Evolutionary conservation across 2,329 filamentous ascomycete genomes (phyloP), one percentile per base, ranked within the genome.

Genomic region (Colletotrichum truncatum): DNA sequence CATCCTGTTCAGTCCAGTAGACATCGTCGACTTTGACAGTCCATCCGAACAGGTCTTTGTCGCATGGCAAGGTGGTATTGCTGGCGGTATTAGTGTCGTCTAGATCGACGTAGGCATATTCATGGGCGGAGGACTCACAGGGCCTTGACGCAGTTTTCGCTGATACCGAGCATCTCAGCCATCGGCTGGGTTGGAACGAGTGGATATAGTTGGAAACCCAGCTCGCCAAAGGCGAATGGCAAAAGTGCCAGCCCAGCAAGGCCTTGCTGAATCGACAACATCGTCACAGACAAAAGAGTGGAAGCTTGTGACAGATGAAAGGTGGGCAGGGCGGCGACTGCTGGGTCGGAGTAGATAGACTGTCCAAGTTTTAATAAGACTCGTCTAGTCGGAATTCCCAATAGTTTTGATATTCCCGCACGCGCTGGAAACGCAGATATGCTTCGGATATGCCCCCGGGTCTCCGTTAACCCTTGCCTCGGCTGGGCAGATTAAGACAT

Each of bases 11-110:
- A 9, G 21, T 23, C 58, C 58, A 62, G 49, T 62, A 53, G 26
- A 54, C 43, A 49, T 62, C 58, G 18, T 54, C 51, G n/a, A 62
- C 58, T 12, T 54, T 54, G 16, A 54, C 14, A n/a, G 58, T 54
- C 58, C 48, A 54, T 21, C 30, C 14, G 23, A 62, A 62, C 8
- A 62, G 48, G 12, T 43, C 26, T 10, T 45, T 12, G n/a, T 62
- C 58, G 39, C 58, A 62, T 21, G 58, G 58, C 48, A 62, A 16
- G 32, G 56, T 51, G 16, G 43, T 43, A 18, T 60, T 60, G 6
- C 56, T 60, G 32, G 30, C 7, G 48, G 10, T 38, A 11, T 30
- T 30, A 49, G 45, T 30, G 25, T 49, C 45, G 43, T 46, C 43
- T 46, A 9, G 43, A 16, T 6, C 36, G n/a, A 39, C 7, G n/a